A percentile compares a stretch with the other conserved stretches of the same genome.
Evolutionary conservation across 768 basidiomycete genomes (phyloP).

Genomic region (Amanita molliuscula): DNA sequence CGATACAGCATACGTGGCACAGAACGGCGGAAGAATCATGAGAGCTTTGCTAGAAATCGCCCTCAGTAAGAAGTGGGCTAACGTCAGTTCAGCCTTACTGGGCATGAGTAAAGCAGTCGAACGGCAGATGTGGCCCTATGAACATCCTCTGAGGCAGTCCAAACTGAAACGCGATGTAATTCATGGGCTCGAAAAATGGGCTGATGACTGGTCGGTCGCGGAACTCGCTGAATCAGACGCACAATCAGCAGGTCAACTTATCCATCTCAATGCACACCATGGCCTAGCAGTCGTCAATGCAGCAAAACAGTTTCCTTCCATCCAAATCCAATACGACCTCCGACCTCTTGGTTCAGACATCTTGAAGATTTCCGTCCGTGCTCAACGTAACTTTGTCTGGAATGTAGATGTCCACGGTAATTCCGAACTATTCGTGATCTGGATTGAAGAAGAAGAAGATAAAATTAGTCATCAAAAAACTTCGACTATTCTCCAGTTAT

Average conservation of each 20-base stretch:
- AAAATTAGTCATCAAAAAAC: slow-evolving; percentile 71
- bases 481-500: slow-evolving; percentile 72
- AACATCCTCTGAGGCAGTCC: slow-evolving; percentile 83
- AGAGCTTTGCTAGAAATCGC: slow-evolving; percentile 94
- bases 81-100: slow-evolving; percentile 67
- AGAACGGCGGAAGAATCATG: slow-evolving; percentile 90
- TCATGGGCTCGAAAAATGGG: slow-evolving; percentile 69
- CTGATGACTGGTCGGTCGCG: slow-evolving; percentile 66
- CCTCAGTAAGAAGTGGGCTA: slow-evolving; percentile 87
- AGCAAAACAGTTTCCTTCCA: slow-evolving; percentile 77
- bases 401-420: slow-evolving; percentile 61
- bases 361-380: slow-evolving; percentile 59
- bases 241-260: slow-evolving; percentile 61
- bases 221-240: slow-evolving; percentile 65
- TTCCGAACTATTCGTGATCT: slow-evolving; percentile 87
- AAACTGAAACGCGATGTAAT: slow-evolving; percentile 68
- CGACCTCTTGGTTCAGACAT: slow-evolving; percentile 81
- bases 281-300: slow-evolving; percentile 71
- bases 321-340: slow-evolving; percentile 53
- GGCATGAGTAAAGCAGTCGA: slow-evolving; percentile 91
- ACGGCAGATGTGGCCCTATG: slow-evolving; percentile 89
- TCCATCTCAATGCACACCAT: slow-evolving; percentile 81
- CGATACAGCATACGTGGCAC: slow-evolving; percentile 87
- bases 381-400: slow-evolving; percentile 74
- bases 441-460: slow-evolving; percentile 77